These are phyloP conservation scores for Coelastrella sp. DNA, from an alignment of 139 green algal genomes.

Conservation along the genomic window DNA sequence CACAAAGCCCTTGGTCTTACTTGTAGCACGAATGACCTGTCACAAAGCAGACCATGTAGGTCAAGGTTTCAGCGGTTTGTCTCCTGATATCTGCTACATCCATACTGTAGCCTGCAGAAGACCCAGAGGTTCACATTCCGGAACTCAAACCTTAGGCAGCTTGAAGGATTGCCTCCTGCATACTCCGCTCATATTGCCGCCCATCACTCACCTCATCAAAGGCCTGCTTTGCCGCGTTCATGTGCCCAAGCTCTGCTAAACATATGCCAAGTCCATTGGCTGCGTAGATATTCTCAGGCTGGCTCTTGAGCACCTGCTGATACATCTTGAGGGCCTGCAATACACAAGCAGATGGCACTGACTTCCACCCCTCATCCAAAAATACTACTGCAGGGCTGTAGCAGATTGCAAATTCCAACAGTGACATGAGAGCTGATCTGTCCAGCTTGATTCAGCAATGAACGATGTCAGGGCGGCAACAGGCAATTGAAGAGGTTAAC, in stretches of 20 bases:
- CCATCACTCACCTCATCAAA: conserved; percentile 34
- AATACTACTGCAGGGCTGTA: neutral
- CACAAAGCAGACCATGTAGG: too few species aligned
- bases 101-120: too few species aligned
- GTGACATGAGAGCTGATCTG: neutral
- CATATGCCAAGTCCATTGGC: conserved; percentile 88
- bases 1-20: conserved; percentile 62
- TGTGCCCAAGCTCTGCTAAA: conserved; percentile 83
- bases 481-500: too few species aligned
- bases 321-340: conserved; percentile 70
- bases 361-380: neutral
- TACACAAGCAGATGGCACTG: neutral
- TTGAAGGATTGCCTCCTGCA: too few species aligned
- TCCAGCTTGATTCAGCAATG: too few species aligned
- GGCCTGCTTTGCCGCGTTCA: conserved; percentile 52
- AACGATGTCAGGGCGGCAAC: too few species aligned
- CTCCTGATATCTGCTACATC: too few species aligned
- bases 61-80: too few species aligned
- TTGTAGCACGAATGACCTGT: conserved; percentile 78
- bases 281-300: conserved; percentile 83
- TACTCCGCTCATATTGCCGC: neutral
- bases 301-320: conserved; percentile 63
- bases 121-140: too few species aligned
- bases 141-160: too few species aligned
- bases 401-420: neutral